These are phyloP conservation scores for Arthrobotrys megalospora DNA, from an alignment of 2,329 filamentous ascomycete genomes.

Conservation along the genomic window DNA sequence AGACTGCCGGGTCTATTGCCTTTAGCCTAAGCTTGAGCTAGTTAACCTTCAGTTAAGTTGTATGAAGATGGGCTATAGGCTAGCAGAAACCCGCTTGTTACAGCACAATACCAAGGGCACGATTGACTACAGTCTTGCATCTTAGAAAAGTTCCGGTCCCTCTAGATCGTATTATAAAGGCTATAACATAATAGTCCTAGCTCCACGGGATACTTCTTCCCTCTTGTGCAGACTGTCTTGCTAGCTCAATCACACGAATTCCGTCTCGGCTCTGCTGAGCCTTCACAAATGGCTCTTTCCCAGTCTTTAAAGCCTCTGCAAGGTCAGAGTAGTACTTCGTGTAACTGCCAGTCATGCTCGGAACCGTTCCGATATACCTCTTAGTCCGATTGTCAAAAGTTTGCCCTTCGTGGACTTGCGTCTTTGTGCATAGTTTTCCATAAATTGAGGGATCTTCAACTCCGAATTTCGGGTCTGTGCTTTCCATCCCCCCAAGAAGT, in stretches of 20 bases:
- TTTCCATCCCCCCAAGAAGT: slow-evolving; percentile 46
- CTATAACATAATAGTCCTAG: background rate
- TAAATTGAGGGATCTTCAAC: slow-evolving; percentile 50
- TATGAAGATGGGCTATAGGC: too few relatives aligned
- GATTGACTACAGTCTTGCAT: too few relatives aligned
- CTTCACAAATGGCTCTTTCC: slow-evolving; percentile 60
- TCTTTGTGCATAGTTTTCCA: slow-evolving; percentile 50
- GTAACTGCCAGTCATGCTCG: slow-evolving; percentile 50
- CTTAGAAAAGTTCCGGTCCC: too few relatives aligned
- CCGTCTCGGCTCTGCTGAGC: slow-evolving; percentile 63
- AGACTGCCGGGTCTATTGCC: too few relatives aligned
- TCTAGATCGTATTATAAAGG: too few relatives aligned
- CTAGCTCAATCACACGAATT: slow-evolving; percentile 62
- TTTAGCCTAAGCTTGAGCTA: too few relatives aligned
- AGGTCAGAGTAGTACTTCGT: slow-evolving; percentile 54
- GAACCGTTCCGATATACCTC: slow-evolving; percentile 50
- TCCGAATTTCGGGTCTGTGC: slow-evolving; percentile 53
- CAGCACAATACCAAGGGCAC: too few relatives aligned
- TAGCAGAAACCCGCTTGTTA: too few relatives aligned
- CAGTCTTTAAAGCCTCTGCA: slow-evolving; percentile 45
- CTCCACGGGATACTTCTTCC: slow-evolving; percentile 59
- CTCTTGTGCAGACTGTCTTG: slow-evolving; percentile 60
- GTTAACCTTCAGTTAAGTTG: too few relatives aligned
- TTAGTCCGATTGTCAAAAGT: slow-evolving; percentile 37
- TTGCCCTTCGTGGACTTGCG: slow-evolving; percentile 37